Percentiles rank a stretch among this genome's conserved stretches.
These are phyloP conservation scores for Salinomyces thailandicus DNA, from an alignment of 2,329 filamentous ascomycete species.

Conservation along the genomic window DNA sequence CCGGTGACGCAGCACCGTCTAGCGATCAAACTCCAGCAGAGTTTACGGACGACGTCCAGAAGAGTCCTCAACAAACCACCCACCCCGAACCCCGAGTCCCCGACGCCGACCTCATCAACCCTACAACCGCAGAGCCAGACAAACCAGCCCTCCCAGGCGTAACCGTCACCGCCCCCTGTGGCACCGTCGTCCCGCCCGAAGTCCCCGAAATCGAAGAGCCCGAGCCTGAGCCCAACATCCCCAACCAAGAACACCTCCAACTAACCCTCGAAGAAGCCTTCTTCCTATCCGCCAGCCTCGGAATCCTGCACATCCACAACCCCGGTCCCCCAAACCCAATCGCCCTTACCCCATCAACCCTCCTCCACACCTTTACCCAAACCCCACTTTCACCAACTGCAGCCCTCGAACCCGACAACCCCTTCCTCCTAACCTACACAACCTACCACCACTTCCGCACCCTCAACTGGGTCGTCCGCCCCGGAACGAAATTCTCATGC, in stretches of 20 bases:
- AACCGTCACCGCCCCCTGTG: not conserved
- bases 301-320: constrained; percentile 51
- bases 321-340: constrained; percentile 15
- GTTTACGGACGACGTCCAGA: not conserved
- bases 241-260: constrained; percentile 76
- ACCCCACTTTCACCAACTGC: constrained; percentile 6
- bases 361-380: constrained; percentile 46
- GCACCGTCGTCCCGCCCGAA: not conserved
- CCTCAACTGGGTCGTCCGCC: constrained; percentile 84
- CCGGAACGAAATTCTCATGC: constrained; percentile 87
- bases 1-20: not conserved
- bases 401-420: constrained; percentile 53
- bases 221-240: constrained; percentile 19
- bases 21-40: not conserved
- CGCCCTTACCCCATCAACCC: constrained; percentile 27
- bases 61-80: not conserved
- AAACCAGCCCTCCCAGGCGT: not conserved
- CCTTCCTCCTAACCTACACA: constrained; percentile 75
- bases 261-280: constrained; percentile 84
- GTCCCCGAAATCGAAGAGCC: not conserved
- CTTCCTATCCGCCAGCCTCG: constrained; percentile 74
- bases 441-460: constrained; percentile 96
- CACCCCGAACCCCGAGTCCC: constrained; percentile 2
- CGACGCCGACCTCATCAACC: not conserved
- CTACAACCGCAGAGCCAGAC: not conserved